A percentile compares a stretch with the other conserved stretches of the same genome.
Conservation (phyloP, 441 rosid genomes). For the Euphorbia schlechtendalii region DNA sequence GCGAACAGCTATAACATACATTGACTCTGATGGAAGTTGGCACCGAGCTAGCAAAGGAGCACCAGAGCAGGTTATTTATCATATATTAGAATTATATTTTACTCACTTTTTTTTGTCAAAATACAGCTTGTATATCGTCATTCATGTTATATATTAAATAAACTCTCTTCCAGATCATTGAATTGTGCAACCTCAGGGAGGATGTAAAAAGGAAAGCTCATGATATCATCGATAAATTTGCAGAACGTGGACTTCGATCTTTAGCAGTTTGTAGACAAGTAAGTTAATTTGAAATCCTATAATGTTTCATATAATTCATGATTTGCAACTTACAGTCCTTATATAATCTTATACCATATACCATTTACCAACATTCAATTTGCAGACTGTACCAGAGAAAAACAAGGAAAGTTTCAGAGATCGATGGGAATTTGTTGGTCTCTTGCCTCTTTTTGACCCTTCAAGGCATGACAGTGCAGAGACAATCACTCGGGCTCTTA, state of each 20-base stretch:
- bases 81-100: not conserved
- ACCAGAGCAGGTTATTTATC: conserved; percentile 67
- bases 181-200: conserved; percentile 60
- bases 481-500: conserved; percentile 79
- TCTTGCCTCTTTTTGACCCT: conserved; percentile 88
- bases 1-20: conserved; percentile 92
- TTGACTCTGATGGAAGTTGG: conserved; percentile 67
- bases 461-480: conserved; percentile 96
- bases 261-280: conserved; percentile 52
- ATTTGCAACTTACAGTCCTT: not conserved
- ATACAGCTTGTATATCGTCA: too few relatives aligned
- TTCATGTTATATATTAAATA: not conserved
- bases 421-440: conserved; percentile 91
- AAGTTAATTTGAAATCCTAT: conserved; percentile 32
- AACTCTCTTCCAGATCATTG: conserved; percentile 46
- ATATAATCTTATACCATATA: not conserved
- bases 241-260: conserved; percentile 85
- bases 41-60: conserved; percentile 83
- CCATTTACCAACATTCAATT: not conserved
- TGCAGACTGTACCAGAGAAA: conserved; percentile 60
- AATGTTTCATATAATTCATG: not conserved
- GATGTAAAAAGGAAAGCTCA: conserved; percentile 50
- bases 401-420: conserved; percentile 65
- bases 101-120: not conserved
- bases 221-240: conserved; percentile 59